Evolutionary conservation across 768 basidiomycete species (phyloP).

Genomic region (Hydnomerulius pinastri): DNA sequence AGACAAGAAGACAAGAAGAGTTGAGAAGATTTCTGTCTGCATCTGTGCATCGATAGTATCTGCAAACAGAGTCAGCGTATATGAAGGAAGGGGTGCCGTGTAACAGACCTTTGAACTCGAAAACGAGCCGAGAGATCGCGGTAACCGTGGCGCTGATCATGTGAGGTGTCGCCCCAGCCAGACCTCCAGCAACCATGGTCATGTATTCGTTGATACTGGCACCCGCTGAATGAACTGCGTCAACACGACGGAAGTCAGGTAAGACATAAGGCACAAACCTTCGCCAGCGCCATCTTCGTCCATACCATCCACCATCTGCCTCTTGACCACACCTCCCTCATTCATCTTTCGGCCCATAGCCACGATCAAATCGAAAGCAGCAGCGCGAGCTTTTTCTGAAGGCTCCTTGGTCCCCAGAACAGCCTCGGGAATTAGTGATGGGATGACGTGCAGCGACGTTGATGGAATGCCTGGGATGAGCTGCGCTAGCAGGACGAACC

Average conservation of each 20-base stretch:
- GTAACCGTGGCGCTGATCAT: constrained; percentile 99
- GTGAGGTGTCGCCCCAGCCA: constrained; percentile 91
- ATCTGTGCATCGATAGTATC: constrained; percentile 70
- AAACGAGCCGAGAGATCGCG: constrained; percentile 88
- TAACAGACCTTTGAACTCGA: constrained; percentile 86
- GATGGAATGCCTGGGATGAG: constrained; percentile 71
- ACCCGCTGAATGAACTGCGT: constrained; percentile 41
- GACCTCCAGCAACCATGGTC: constrained; percentile 94
- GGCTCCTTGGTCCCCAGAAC: constrained; percentile 96
- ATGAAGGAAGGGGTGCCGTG: neutral
- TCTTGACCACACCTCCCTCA: constrained; percentile 79
- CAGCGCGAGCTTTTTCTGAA: constrained; percentile 86
- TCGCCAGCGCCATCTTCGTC: constrained; percentile 62
- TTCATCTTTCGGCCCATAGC: constrained; percentile 93
- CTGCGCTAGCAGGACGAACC: constrained; percentile 70
- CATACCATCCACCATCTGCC: constrained; percentile 79
- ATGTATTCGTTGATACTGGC: constrained; percentile 90
- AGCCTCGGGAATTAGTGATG: constrained; percentile 89
- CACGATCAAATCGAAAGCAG: constrained; percentile 88
- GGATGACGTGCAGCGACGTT: constrained; percentile 78
- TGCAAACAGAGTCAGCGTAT: constrained; percentile 27
- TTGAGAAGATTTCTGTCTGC: constrained; percentile 82
- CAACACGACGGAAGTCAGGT: constrained; percentile 6
- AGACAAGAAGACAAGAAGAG: constrained; percentile 86
- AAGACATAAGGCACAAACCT: constrained; percentile 29